Conservation (phyloP, 208 protist genomes). For the Naegleria gruberi region DNA sequence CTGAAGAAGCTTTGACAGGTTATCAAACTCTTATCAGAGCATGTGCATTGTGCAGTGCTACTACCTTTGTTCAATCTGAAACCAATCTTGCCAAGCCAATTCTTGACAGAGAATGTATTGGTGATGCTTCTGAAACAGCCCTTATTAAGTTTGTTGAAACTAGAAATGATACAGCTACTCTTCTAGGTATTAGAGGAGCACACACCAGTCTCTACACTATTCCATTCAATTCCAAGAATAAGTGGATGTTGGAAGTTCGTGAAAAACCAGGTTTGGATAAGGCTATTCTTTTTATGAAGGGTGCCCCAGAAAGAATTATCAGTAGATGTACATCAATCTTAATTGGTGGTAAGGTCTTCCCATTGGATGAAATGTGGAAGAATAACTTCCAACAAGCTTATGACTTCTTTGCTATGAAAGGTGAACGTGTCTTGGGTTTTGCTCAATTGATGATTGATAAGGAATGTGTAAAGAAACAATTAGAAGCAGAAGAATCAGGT, state of each 20-base stretch:
- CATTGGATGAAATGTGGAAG: slow-evolving; percentile 25
- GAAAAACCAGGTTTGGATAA: not conserved
- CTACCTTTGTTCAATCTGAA: not conserved
- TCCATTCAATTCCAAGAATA: slow-evolving; percentile 71
- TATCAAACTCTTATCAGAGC: not conserved
- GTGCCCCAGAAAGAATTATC: slow-evolving; percentile 52
- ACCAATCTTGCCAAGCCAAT: slow-evolving; percentile 3
- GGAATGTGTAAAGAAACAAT: not conserved
- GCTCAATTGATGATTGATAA: slow-evolving; percentile 3
- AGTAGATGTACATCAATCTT: not conserved
- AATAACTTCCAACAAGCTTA: slow-evolving; percentile 33
- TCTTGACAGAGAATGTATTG: not conserved
- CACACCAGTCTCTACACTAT: slow-evolving; percentile 36
- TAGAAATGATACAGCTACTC: not conserved
- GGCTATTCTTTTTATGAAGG: slow-evolving; percentile 50
- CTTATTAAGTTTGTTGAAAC: not conserved
- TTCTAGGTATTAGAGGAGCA: not conserved
- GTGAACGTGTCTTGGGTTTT: slow-evolving; percentile 58
- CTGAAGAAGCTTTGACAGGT: not conserved
- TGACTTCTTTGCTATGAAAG: slow-evolving; percentile 38
- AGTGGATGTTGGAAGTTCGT: slow-evolving; percentile 47
- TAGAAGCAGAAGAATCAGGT: slow-evolving; percentile 3
- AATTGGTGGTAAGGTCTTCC: not conserved
- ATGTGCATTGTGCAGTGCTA: not conserved
- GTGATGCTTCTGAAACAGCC: slow-evolving; percentile 17